Base-by-base conservation (phyloP, 2,329 filamentous ascomycete genomes). In the Chaetothyriales sp. region DNA sequence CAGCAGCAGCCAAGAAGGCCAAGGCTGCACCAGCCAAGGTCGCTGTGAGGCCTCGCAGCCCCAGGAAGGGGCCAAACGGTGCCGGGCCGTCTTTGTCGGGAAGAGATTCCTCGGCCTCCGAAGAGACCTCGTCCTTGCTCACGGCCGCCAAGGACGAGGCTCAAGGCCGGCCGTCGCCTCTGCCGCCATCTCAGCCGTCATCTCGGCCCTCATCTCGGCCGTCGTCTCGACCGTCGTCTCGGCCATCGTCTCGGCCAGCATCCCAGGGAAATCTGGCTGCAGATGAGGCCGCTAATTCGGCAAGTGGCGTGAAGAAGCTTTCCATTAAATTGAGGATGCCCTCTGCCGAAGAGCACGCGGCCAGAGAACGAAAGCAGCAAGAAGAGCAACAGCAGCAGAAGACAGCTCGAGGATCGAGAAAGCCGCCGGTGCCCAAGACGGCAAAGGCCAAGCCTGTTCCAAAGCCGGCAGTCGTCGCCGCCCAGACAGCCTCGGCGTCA, bases 281-380 rank as follows among this genome's bases (percentile, higher is more conserved):
- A 28, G 19, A 18, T 6, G 69, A 73, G 29, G 62, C 80, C 45
- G 76, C 80, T 45, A 67, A 66, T 18, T 63, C 81, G 22, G 69
- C 75, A 1, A 69, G 71, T 2, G 75, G 75, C 3, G 63, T 81
- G 54, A 77, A 76, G 60, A 75, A 74, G 25, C 63, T 72, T 54
- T 70, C 64, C 50, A 75, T 82, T 51, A 81, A 77, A 19, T 62
- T 83, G 47, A 80, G 78, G 55, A 68, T 81, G 49, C 76, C 76
- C 0, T 70, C 76, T 0, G 72, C 72, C 19, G 77, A 81, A 60
- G 77, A 81, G 60, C 70, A 80, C 54, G 75, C 78, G 25, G 70
- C 69, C 6, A 66, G 74, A 1, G 64, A 68, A n/a, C 68, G 70
- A 43, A 67, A 68, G 46, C 69, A 67, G 52, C 69, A 68, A 48